Conservation (phyloP, 352 stramenopile species). For the Globisporangium rhizosaccharum region DNA sequence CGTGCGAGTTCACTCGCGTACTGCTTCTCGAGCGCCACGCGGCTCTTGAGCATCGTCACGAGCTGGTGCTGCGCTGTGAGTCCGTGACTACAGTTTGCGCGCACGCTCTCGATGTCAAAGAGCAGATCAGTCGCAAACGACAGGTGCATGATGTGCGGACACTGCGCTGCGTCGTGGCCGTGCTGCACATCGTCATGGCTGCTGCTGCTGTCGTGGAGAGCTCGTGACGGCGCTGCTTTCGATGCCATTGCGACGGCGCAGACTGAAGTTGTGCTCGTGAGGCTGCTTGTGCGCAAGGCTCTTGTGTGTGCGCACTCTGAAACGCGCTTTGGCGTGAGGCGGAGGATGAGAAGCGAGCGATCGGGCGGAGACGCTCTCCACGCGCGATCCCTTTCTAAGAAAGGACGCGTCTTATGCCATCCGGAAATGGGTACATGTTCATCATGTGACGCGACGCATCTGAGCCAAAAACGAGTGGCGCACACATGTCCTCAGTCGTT, state of each 20-base stretch:
- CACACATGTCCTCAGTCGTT: too few relatives aligned
- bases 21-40: conserved; percentile 61
- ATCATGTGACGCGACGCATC: too few relatives aligned
- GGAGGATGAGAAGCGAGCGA: too few relatives aligned
- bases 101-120: conserved; percentile 72
- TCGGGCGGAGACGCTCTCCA: too few relatives aligned
- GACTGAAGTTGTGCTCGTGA: background rate
- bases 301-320: too few relatives aligned
- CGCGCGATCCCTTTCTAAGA: too few relatives aligned
- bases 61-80: conserved; percentile 54
- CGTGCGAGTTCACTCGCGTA: conserved; percentile 65
- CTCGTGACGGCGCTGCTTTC: background rate
- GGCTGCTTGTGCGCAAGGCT: too few relatives aligned
- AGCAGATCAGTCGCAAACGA: conserved; percentile 76
- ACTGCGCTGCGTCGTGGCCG: background rate
- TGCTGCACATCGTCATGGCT: background rate
- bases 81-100: conserved; percentile 29
- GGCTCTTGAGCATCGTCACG: conserved; percentile 61
- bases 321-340: too few relatives aligned
- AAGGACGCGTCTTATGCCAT: too few relatives aligned
- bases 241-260: background rate
- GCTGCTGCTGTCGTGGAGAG: background rate
- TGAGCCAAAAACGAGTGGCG: too few relatives aligned
- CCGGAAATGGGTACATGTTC: too few relatives aligned
- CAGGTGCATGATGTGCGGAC: conserved; percentile 19